Conservation (phyloP, 1,284 basidiomycete genomes). For the Cryptococcus sp. region DNA sequence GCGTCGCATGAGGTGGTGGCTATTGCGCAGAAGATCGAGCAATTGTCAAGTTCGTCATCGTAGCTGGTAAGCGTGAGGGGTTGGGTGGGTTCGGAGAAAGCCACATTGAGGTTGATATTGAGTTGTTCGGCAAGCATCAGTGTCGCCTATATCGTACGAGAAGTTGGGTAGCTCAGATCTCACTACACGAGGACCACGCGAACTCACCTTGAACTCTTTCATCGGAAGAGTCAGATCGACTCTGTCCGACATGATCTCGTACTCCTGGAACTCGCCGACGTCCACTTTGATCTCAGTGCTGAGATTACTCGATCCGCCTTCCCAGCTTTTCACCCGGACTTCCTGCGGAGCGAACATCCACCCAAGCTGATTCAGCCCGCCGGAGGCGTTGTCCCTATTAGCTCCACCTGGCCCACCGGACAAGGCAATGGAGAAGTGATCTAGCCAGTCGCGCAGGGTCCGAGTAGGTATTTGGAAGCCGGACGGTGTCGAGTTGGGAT, state of each 20-base stretch:
- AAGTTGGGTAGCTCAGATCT: conserved; percentile 10
- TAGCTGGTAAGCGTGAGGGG: conserved; percentile 45
- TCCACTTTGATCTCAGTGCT: conserved; percentile 50
- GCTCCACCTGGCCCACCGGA: conserved; percentile 14
- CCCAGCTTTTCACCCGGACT: conserved; percentile 49
- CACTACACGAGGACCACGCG: neutral
- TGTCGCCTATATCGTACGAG: conserved; percentile 32
- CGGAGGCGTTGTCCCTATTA: conserved; percentile 11
- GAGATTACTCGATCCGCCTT: conserved; percentile 32
- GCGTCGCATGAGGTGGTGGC: conserved; percentile 48
- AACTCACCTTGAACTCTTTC: conserved; percentile 52
- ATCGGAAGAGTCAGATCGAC: conserved; percentile 50
- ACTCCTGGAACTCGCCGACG: conserved; percentile 47
- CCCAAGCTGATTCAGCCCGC: conserved; percentile 43
- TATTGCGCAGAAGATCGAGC: conserved; percentile 47
- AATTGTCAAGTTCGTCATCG: conserved; percentile 32
- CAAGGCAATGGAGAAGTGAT: conserved; percentile 46
- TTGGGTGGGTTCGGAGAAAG: conserved; percentile 47
- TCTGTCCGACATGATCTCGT: conserved; percentile 32
- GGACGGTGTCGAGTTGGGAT: conserved; percentile 45
- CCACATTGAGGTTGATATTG: conserved; percentile 41
- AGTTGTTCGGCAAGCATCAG: conserved; percentile 49
- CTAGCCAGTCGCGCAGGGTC: conserved; percentile 49
- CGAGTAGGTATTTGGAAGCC: conserved; percentile 44
- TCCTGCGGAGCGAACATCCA: conserved; percentile 47